Conservation (phyloP, 768 basidiomycete species). For the Lactarius vividus region DNA sequence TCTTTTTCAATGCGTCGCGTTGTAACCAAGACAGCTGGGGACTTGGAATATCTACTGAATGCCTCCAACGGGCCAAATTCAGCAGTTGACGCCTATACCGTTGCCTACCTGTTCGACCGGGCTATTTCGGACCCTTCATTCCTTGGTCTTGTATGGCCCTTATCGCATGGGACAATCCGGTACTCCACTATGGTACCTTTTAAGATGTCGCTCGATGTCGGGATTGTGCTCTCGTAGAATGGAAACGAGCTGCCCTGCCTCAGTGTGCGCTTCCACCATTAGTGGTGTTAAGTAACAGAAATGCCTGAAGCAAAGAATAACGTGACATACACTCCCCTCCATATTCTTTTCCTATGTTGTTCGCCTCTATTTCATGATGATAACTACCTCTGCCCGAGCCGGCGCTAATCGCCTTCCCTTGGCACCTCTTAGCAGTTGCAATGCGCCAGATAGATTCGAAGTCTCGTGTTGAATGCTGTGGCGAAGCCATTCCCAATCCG, state of each 20-base stretch:
- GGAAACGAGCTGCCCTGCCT: slow-evolving; percentile 72
- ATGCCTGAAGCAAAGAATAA: slow-evolving; percentile 45
- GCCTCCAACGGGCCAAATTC: too few species aligned
- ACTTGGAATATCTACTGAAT: too few species aligned
- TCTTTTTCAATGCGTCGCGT: too few species aligned
- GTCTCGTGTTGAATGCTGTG: slow-evolving; percentile 60
- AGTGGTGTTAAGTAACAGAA: not conserved
- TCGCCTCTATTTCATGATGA: too few species aligned
- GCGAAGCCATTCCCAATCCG: slow-evolving; percentile 53
- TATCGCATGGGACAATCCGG: slow-evolving; percentile 76
- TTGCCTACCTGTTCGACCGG: too few species aligned
- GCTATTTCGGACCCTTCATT: too few species aligned
- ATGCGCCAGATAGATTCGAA: slow-evolving; percentile 44
- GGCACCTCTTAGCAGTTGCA: slow-evolving; percentile 69
- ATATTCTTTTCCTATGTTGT: too few species aligned
- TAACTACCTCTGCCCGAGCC: too few species aligned
- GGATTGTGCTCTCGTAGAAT: slow-evolving; percentile 85
- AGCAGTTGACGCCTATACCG: too few species aligned
- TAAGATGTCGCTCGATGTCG: slow-evolving; percentile 67
- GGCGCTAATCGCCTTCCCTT: slow-evolving; percentile 43
- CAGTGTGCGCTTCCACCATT: slow-evolving; percentile 42
- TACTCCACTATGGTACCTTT: slow-evolving; percentile 44
- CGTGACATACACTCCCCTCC: slow-evolving; percentile 64
- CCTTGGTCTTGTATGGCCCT: slow-evolving; percentile 31
- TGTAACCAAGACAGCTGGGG: too few species aligned